phyloP scores from a whole-genome alignment of 2,329 filamentous ascomycete species.

The Botrytis tulipae region DNA sequence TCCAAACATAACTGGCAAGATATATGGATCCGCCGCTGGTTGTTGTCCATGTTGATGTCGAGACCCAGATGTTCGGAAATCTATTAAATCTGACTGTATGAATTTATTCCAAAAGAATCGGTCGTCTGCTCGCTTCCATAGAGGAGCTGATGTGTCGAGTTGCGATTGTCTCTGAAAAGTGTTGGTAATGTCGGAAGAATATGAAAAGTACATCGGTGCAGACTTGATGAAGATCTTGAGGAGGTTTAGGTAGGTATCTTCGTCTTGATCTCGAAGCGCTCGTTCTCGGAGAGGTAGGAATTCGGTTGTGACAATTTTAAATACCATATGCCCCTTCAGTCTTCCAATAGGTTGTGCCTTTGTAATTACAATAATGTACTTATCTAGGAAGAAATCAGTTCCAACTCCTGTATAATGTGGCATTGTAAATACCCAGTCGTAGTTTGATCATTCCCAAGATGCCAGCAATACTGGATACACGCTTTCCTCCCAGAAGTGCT shows the following conservation, averaged over 20 bases:
- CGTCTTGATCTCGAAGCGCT: conserved; percentile 85
- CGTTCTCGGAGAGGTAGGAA: conserved; percentile 92
- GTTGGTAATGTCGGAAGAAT: conserved; percentile 94
- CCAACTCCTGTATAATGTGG: background rate
- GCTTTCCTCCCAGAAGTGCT: conserved; percentile 70
- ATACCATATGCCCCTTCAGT: conserved; percentile 93
- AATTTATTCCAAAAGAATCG: conserved; percentile 99
- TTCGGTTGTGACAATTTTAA: conserved; percentile 87
- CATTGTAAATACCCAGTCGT: conserved; percentile 68
- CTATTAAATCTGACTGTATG: conserved; percentile 84
- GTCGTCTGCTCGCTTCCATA: conserved; percentile 93
- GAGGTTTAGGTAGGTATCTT: conserved; percentile 84
- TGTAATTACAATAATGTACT: conserved; percentile 95
- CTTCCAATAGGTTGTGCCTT: conserved; percentile 89
- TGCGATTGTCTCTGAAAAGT: conserved; percentile 92
- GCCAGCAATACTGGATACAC: conserved; percentile 90
- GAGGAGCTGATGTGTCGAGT: conserved; percentile 64
- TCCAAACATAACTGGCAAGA: conserved; percentile 92
- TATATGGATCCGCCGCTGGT: conserved; percentile 80
- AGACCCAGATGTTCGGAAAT: conserved; percentile 69
- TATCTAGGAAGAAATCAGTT: conserved; percentile 54
- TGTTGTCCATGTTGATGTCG: conserved; percentile 68
- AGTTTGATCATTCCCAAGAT: conserved; percentile 93
- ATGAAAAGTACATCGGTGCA: conserved; percentile 96
- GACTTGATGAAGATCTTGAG: conserved; percentile 79